Evolutionary conservation across 1,284 basidiomycete species (phyloP).

Genomic region (Fomitopsis schrenkii): DNA sequence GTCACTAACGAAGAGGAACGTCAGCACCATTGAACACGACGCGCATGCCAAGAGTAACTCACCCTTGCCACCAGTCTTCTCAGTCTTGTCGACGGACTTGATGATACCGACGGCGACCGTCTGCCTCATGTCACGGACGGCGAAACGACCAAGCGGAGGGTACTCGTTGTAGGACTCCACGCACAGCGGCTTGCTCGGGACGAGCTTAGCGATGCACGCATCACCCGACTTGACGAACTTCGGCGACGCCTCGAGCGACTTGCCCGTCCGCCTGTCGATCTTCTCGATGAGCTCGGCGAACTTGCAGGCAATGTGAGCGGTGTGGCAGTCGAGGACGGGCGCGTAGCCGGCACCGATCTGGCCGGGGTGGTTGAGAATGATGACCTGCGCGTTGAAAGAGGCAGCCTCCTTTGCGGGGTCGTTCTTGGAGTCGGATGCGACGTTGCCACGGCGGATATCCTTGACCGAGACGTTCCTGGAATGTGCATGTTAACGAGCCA

Average conservation of each 20-base stretch:
- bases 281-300: constrained; percentile 98
- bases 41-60: constrained; percentile 24
- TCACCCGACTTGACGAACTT: constrained; percentile 98
- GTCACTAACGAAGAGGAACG: constrained; percentile 54
- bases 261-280: constrained; percentile 98
- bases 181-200: constrained; percentile 97
- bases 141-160: constrained; percentile 99
- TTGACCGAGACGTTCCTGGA: constrained; percentile 99
- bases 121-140: constrained; percentile 97
- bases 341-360: constrained; percentile 98
- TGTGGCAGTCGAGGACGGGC: constrained; percentile 99
- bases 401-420: constrained; percentile 99
- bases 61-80: constrained; percentile 84
- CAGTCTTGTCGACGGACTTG: constrained; percentile 93
- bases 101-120: constrained; percentile 98
- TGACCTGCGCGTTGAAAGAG: constrained; percentile 99
- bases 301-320: constrained; percentile 99
- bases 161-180: constrained; percentile 98
- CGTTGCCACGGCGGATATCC: constrained; percentile 99
- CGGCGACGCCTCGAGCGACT: constrained; percentile 83
- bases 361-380: constrained; percentile 99
- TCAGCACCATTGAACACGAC: constrained; percentile 3
- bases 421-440: constrained; percentile 99
- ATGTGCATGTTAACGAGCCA: neutral
- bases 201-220: constrained; percentile 96